Base-by-base conservation (phyloP, 2,329 filamentous ascomycete species). In the Calonectria henricotiae region DNA sequence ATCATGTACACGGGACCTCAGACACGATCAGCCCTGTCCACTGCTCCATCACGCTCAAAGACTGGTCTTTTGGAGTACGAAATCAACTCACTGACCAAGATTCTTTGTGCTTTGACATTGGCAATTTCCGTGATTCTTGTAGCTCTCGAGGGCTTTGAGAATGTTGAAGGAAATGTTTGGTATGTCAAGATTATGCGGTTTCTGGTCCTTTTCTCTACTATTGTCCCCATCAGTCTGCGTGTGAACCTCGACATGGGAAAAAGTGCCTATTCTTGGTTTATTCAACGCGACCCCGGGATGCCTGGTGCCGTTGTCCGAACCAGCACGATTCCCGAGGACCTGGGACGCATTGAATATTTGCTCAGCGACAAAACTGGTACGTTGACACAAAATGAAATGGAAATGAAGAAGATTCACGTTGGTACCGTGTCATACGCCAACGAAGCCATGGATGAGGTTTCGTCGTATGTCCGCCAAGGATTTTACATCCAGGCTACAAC, bases 101-200 rank as follows among this genome's bases (percentile, higher is more conserved):
- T 98, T 61, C 87, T 99, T 2, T 99, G 96, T 78, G 90, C 92
- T 7, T 87, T 99, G 70, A 99, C 96, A 0, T 85, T 98, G 1
- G 90, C 93, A 0, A 86, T 99, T 4, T 98, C 96, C 0, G 88
- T 98, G 72, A 88, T 97, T 47, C 89, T 99, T 9, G 96, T 99
- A 5, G 95, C 94, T 0, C 84, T 98, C 2, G 92, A 98, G 81
- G 92, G 94, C 0, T 96, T 98, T 73, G 87, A 91, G 55, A 89
- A 86, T 74, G 90, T 89, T 1, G 86, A 90, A 65, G 89, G 88
- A 23, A 89, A 90, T 65, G 85, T 89, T 27, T 99, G 96, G 96
- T 99, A 98, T 81, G 91, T 98, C 75, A 96, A 97, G 74, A 97
- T 98, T 77, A 96, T 98, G 91, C 92, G 96, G n/a, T 99, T 98